Base-by-base conservation (phyloP, 2,329 filamentous ascomycete genomes). In the Monilinia fructicola region DNA sequence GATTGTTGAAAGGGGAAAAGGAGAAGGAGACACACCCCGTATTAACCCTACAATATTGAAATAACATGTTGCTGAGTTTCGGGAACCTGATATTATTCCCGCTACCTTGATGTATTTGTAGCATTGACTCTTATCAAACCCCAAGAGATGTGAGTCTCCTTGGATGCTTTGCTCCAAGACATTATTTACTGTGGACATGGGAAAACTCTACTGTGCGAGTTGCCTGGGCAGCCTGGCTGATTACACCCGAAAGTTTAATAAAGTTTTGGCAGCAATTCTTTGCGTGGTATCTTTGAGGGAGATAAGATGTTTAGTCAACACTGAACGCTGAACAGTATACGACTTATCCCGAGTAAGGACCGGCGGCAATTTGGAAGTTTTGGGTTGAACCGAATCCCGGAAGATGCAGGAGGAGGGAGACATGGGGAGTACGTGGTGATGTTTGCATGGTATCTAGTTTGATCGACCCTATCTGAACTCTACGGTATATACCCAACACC, bases 171-270 rank as follows among this genome's bases (percentile, higher is more conserved):
- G 26, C 21, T 50, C 56, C 56, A 59, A 38, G 31, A 38, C n/a
- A 23, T 9, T 48, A 42, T 31, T 46, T 28, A n/a, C n/a, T n/a
- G n/a, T n/a, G n/a, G 42, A 21, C 42, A 31, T n/a, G 10, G 42
- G 16, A 18, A 60, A 59, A 50, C 18, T 48, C 11, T 59, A 48
- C 9, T 11, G 2, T 42, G 12, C 16, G 40, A 48, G n/a, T n/a
- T n/a, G n/a, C n/a, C n/a, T n/a, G n/a, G 21, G 42, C 48, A 48
- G 56, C 28, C 56, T 60, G 56, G 42, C 46, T 18, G 56, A 60
- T 60, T 38, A 35, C n/a, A 48, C 10, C 31, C 14, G 44, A 35
- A 60, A 50, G 44, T 60, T 12, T 48, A 50, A 60, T 48, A 60
- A 12, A 60, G 42, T 60, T 23, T 23, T 50, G 4, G 31, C 26